Conservation (phyloP, 139 green algal species). For the Choricystis sp. region DNA sequence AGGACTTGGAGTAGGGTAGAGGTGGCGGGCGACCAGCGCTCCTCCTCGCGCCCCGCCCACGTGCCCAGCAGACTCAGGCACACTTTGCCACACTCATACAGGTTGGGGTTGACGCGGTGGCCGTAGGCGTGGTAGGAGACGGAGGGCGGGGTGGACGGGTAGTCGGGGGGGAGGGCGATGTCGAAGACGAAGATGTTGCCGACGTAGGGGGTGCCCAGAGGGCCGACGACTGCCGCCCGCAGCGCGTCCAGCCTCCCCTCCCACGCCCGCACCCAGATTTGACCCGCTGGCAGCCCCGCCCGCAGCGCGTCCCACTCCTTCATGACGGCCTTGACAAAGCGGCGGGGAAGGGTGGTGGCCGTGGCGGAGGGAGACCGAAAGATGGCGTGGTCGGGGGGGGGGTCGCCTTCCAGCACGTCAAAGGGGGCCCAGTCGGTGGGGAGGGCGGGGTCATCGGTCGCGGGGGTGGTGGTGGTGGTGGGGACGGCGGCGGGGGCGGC, state of each 20-base stretch:
- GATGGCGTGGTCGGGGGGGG: neutral
- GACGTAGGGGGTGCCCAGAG: slow-evolving; percentile 33
- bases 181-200: slow-evolving; percentile 41
- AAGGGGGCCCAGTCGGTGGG: neutral
- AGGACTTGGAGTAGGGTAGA: slow-evolving; percentile 64
- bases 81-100: slow-evolving; percentile 50
- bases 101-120: slow-evolving; percentile 71
- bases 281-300: slow-evolving; percentile 2
- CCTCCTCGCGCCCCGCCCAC: slow-evolving; percentile 42
- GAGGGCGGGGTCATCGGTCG: neutral
- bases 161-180: slow-evolving; percentile 23
- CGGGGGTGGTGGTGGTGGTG: too few relatives aligned
- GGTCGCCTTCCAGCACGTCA: neutral
- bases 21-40: slow-evolving; percentile 51
- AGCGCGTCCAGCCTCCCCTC: slow-evolving; percentile 27
- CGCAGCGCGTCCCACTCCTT: slow-evolving; percentile 9
- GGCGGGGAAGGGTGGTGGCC: neutral
- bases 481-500: too few relatives aligned
- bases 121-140: slow-evolving; percentile 8
- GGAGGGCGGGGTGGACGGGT: slow-evolving; percentile 20
- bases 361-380: neutral
- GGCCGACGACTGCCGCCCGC: slow-evolving; percentile 20
- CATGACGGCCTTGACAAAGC: slow-evolving; percentile 6
- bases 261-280: slow-evolving; percentile 22
- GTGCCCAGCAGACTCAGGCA: slow-evolving; percentile 77